A percentile compares a stretch with the other conserved stretches of the same genome.
These are phyloP conservation scores for Fraxinus excelsior DNA, from an alignment of 257 asterid genomes.

Conservation along the genomic window DNA sequence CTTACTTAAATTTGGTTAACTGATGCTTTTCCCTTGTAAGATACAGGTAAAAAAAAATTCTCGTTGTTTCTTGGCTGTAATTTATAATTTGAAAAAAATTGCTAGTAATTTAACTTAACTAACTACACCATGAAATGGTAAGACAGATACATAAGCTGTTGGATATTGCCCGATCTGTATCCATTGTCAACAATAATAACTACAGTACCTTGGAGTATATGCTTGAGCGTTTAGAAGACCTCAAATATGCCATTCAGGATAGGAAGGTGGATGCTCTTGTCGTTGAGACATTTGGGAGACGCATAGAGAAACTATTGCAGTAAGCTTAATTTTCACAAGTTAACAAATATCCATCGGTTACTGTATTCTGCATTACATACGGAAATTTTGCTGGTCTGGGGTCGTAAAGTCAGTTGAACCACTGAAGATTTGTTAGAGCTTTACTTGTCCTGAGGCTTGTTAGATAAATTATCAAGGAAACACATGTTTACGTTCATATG, in stretches of 20 bases:
- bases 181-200: slow-evolving; percentile 60
- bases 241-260: slow-evolving; percentile 81
- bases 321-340: slow-evolving; percentile 46
- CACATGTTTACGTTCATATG: slow-evolving; percentile 7
- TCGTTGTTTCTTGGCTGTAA: background rate
- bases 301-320: slow-evolving; percentile 94
- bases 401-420: slow-evolving; percentile 15
- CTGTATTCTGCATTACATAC: slow-evolving; percentile 13
- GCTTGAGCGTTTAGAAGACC: slow-evolving; percentile 78
- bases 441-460: slow-evolving; percentile 15
- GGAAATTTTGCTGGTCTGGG: slow-evolving; percentile 9
- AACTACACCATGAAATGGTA: slow-evolving; percentile 40
- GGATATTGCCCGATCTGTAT: slow-evolving; percentile 79
- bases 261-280: slow-evolving; percentile 98
- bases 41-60: slow-evolving; percentile 7
- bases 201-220: slow-evolving; percentile 79
- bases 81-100: slow-evolving; percentile 20
- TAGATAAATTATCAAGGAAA: slow-evolving; percentile 14
- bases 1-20: slow-evolving; percentile 10
- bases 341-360: slow-evolving; percentile 1
- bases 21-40: slow-evolving; percentile 8
- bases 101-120: slow-evolving; percentile 26
- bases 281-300: slow-evolving; percentile 96
- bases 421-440: slow-evolving; percentile 1
- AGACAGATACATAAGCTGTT: slow-evolving; percentile 77